Base-by-base conservation (phyloP, 805 yeast species). In the Nakazawaea anatomiae region DNA sequence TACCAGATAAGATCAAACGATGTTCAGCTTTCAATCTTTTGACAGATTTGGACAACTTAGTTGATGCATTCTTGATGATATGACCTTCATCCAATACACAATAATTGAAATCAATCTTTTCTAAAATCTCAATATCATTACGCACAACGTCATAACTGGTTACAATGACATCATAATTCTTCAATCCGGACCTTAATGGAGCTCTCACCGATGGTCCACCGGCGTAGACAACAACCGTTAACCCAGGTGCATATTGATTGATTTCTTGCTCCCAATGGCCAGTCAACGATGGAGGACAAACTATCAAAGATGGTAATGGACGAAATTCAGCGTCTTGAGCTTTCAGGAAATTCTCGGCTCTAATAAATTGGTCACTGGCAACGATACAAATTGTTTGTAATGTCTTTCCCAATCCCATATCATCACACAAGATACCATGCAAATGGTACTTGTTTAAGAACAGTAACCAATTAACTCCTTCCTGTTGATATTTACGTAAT, bases 201-300 rank as follows among this genome's bases (percentile, higher is more conserved):
- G 75, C 63, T 61, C 99, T 76, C 1, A 76, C 70, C 4, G 85
- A 70, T 3, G 99, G 98, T 5, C 89, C 83, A n/a, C 99, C 99
- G 25, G 95, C 96, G 67, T 92, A 92, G 2, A 89, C 94, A 30
- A 88, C 64, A 5, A 89, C 87, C 42, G 79, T 82, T 70, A 94
- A 72, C 56, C 87, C 86, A 42, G 98, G 96, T 0, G 97, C 87
- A 65, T 90, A 94, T 55, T 87, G 90, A 54, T 81, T 79, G 57
- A 94, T 74, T 67, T 94, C 99, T 64, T 89, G 96, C 64, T 89
- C 96, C 99, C 99, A 94, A 68, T 94, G 99, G 27, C 99, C 99
- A 2, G 97, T 91, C 58, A 94, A 78, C 0, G 98, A 89, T 0
- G 99, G 97, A 0, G 99, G 99, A 70, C 99, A 94, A 14, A 94